Base-by-base conservation (phyloP, 495 filamentous ascomycete genomes). In the Podospora appendiculata region DNA sequence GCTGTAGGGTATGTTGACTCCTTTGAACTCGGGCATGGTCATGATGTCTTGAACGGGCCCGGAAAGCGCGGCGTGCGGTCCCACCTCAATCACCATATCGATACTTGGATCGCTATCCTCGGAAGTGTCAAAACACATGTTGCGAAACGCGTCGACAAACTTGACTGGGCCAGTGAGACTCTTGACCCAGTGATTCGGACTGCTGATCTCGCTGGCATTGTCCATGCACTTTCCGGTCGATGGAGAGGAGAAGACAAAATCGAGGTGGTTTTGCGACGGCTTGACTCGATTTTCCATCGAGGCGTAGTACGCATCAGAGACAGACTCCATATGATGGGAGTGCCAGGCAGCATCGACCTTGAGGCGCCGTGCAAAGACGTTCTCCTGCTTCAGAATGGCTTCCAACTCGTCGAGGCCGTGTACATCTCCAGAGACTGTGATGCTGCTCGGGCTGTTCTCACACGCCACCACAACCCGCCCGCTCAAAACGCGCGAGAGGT, bases 21-120 rank as follows among this genome's bases (percentile, higher is more conserved):
- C 55, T 11, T 53, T 53, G 41, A 66, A 59, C 43, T 62, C 50
- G 7, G 51, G 55, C 41, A 58, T 43, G 8, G 35, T 52, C 40
- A 82, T 45, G 14, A 77, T 81, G 44, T 83, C 70, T n/a, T 71
- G 69, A 13, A 80, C 61, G 0, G 82, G 81, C 0, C 77, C 76
- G 16, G 69, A 65, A 0, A 88, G 66, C 0, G 83, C 64, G 0
- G 64, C 47, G 32, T 70, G 69, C 0, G 69, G 67, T 0, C 69
- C 69, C 11, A 72, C 54, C 47, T 72, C 69, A 10, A 71, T 55
- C n/a, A 67, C 51, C 54, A 67, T 59, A 47, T 70, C 63, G 1
- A 70, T 56, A 3, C 40, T 41, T 8, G 35, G 35, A 13, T 62
- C 48, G 47, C 32, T 47, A 1, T 44, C 48, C 17, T 10, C 25